Conservation (phyloP, 2,329 filamentous ascomycete species). For the Furcasterigmium sp. region DNA sequence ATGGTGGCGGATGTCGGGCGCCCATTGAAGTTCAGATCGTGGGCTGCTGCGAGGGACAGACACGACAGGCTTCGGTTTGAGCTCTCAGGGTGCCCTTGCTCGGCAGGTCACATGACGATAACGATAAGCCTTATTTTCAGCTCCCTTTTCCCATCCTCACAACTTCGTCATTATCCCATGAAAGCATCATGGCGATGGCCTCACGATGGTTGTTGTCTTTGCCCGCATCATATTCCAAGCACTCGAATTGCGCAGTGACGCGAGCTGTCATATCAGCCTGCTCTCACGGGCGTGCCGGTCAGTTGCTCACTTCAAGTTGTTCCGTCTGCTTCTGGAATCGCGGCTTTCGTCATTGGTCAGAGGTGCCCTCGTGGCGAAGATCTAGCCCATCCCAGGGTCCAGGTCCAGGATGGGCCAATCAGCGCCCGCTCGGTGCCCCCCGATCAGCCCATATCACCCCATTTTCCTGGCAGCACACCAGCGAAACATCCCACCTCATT, state of each 20-base stretch:
- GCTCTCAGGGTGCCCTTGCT: conserved; percentile 2
- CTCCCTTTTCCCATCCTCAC: too few species aligned
- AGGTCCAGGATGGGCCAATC: conserved; percentile 7
- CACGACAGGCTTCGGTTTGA: neutral
- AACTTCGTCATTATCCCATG: neutral
- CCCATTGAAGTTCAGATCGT: conserved; percentile 1
- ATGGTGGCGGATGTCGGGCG: conserved; percentile 14
- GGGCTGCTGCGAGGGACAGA: conserved; percentile 1
- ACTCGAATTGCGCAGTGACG: too few species aligned
- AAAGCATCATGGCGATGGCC: neutral
- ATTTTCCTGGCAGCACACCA: conserved; percentile 9
- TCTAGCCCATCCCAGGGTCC: conserved; percentile 10
- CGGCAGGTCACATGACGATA: conserved; percentile 13
- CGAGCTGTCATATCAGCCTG: too few species aligned
- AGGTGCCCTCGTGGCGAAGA: conserved; percentile 3
- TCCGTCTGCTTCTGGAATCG: neutral
- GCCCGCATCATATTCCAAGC: too few species aligned
- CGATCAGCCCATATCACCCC: conserved; percentile 15
- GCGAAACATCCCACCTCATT: conserved; percentile 9
- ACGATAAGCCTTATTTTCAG: conserved; percentile 7
- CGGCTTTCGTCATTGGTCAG: neutral
- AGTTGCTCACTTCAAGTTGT: too few species aligned
- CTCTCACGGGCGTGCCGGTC: too few species aligned
- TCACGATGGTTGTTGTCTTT: neutral
- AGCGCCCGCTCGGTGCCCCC: conserved; percentile 5